Conservation (phyloP, 129 eudicot genomes). For the Logfia minima region DNA sequence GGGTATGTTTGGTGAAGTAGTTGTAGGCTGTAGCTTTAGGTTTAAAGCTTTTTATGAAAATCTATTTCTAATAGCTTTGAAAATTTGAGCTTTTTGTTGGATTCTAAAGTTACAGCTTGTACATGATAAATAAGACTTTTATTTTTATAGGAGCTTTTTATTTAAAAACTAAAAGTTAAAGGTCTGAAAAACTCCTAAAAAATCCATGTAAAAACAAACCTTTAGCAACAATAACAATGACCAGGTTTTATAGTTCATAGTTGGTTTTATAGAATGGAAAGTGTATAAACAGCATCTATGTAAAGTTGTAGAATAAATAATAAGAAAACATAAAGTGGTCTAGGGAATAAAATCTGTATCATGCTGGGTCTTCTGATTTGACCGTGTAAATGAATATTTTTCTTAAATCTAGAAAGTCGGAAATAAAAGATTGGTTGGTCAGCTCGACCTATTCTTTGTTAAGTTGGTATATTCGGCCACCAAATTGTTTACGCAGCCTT, state of each 20-base stretch:
- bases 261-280: not conserved
- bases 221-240: not conserved
- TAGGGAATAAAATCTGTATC: not conserved
- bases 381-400: conserved; percentile 18
- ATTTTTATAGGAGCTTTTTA: no score
- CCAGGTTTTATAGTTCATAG: not conserved
- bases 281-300: not conserved
- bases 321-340: not conserved
- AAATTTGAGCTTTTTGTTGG: no score
- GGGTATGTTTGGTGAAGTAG: no score
- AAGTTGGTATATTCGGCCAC: conserved; percentile 1
- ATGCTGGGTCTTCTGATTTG: conserved; percentile 5
- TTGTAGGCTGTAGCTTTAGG: no score
- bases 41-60: no score
- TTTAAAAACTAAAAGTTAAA: no score
- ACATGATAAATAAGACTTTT: no score
- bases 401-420: conserved; percentile 9
- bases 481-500: conserved; percentile 11
- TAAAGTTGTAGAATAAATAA: not conserved
- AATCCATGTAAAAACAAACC: no score
- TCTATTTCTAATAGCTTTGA: no score
- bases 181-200: no score
- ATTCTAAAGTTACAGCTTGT: no score
- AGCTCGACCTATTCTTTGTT: conserved; percentile 30
- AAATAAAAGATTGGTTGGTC: not conserved